phyloP scores from a whole-genome alignment of 139 green algal genomes.

The Coelastrella sp. region DNA sequence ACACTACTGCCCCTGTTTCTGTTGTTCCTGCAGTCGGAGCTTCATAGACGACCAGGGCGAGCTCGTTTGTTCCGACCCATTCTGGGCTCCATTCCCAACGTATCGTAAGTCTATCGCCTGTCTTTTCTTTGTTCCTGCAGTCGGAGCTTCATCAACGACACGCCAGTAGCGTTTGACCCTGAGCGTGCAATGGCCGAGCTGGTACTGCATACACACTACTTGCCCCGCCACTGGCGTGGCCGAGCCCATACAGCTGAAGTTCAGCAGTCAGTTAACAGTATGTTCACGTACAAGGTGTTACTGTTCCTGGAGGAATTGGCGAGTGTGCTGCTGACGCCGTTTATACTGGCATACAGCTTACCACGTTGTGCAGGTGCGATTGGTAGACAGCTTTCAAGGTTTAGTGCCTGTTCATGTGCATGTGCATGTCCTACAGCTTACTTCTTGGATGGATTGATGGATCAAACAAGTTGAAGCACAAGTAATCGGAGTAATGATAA shows the following conservation, averaged over 20 bases:
- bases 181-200: conserved; percentile 88
- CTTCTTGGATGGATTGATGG: no score
- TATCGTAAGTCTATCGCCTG: no score
- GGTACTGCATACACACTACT: conserved; percentile 92
- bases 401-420: not conserved
- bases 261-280: conserved; percentile 80
- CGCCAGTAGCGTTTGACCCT: conserved; percentile 84
- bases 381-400: not conserved
- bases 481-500: no score
- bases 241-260: conserved; percentile 87
- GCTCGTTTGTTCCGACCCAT: no score
- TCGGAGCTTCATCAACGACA: conserved; percentile 68
- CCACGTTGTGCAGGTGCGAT: conserved; percentile 61
- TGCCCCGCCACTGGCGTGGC: conserved; percentile 75
- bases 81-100: no score
- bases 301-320: conserved; percentile 93
- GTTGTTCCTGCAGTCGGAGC: conserved; percentile 39
- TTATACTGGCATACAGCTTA: conserved; percentile 85
- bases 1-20: not conserved
- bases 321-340: conserved; percentile 84
- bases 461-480: no score
- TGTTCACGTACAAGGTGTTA: conserved; percentile 90
- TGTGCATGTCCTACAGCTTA: not conserved
- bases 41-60: conserved; percentile 60
- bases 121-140: not conserved